These are phyloP conservation scores for Pseudohalonectria lignicola DNA, from an alignment of 2,329 filamentous ascomycete genomes.

Conservation along the genomic window DNA sequence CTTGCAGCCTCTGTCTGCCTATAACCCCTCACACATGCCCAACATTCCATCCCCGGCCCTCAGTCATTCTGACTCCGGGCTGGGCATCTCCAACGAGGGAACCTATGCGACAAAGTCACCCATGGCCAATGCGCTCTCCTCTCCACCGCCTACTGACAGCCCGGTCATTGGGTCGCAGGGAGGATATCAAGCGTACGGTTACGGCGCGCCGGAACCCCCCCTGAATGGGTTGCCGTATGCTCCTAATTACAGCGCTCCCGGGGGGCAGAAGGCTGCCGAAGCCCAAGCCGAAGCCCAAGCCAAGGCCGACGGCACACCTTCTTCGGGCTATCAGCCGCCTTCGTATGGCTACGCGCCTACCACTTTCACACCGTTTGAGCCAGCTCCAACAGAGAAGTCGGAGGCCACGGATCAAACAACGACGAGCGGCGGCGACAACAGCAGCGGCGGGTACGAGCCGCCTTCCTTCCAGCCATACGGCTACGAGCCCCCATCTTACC, in stretches of 20 bases:
- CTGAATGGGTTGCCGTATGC: slow-evolving; percentile 10
- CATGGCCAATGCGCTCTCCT: too few relatives aligned
- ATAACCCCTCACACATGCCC: slow-evolving; percentile 21
- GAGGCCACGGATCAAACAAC: slow-evolving; percentile 11
- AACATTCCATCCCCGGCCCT: slow-evolving; percentile 16
- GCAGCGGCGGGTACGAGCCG: slow-evolving; percentile 43
- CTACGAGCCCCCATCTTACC: slow-evolving; percentile 44
- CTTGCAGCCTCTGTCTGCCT: slow-evolving; percentile 16
- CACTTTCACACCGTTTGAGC: slow-evolving; percentile 20
- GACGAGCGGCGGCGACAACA: slow-evolving; percentile 21
- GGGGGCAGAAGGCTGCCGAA: too few relatives aligned
- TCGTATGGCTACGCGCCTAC: slow-evolving; percentile 42
- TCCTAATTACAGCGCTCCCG: too few relatives aligned
- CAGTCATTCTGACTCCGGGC: slow-evolving; percentile 16
- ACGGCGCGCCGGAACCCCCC: slow-evolving; percentile 4
- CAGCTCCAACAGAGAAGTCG: slow-evolving; percentile 4
- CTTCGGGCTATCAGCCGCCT: slow-evolving; percentile 32
- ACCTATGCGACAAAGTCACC: slow-evolving; percentile 8
- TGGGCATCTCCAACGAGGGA: slow-evolving; percentile 13
- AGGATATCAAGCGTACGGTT: slow-evolving; percentile 10
- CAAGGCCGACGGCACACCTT: too few relatives aligned
- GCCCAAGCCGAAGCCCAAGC: too few relatives aligned
- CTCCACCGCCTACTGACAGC: slow-evolving; percentile 3
- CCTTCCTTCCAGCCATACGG: slow-evolving; percentile 49
- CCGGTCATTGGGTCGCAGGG: slow-evolving; percentile 6